phyloP scores from a whole-genome alignment of 1,284 basidiomycete species.

The Moesziomyces aphidis region DNA sequence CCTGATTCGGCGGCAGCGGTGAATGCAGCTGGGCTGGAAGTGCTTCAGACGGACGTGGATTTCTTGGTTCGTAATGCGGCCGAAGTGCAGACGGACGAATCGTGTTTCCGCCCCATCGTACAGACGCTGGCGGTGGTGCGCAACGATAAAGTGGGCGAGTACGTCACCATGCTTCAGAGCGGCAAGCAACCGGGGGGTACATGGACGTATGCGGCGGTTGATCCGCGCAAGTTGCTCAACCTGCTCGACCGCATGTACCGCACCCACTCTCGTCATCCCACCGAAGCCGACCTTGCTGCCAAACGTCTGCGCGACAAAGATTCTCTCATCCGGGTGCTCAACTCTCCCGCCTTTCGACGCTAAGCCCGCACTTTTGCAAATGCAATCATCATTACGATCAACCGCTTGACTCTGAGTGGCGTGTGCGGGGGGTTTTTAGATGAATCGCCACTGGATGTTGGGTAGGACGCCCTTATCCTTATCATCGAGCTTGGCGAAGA shows the following conservation, averaged over 20 bases:
- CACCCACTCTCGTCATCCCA: neutral
- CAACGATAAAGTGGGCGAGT: slow-evolving; percentile 84
- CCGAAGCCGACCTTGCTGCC: slow-evolving; percentile 1
- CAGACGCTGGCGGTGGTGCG: slow-evolving; percentile 83
- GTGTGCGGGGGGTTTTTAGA: neutral
- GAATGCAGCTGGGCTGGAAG: slow-evolving; percentile 20
- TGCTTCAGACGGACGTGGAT: slow-evolving; percentile 41
- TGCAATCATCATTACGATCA: neutral
- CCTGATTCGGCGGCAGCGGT: slow-evolving; percentile 19
- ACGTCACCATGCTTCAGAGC: slow-evolving; percentile 69
- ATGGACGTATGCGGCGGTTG: slow-evolving; percentile 12
- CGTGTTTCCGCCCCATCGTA: slow-evolving; percentile 7
- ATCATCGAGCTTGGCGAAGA: slow-evolving; percentile 72
- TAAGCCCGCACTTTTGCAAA: neutral
- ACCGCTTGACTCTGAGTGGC: neutral
- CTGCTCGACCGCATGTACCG: slow-evolving; percentile 42
- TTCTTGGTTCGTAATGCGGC: slow-evolving; percentile 49
- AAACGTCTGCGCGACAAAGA: slow-evolving; percentile 21
- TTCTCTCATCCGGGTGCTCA: neutral
- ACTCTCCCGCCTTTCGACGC: neutral
- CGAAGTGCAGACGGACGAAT: slow-evolving; percentile 9
- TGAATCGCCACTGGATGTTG: slow-evolving; percentile 47
- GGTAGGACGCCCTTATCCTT: slow-evolving; percentile 48
- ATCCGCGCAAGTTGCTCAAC: slow-evolving; percentile 19
- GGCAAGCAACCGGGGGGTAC: slow-evolving; percentile 8